Evolutionary conservation across 768 basidiomycete species (phyloP).

Genomic region (Leccinellum albellum): DNA sequence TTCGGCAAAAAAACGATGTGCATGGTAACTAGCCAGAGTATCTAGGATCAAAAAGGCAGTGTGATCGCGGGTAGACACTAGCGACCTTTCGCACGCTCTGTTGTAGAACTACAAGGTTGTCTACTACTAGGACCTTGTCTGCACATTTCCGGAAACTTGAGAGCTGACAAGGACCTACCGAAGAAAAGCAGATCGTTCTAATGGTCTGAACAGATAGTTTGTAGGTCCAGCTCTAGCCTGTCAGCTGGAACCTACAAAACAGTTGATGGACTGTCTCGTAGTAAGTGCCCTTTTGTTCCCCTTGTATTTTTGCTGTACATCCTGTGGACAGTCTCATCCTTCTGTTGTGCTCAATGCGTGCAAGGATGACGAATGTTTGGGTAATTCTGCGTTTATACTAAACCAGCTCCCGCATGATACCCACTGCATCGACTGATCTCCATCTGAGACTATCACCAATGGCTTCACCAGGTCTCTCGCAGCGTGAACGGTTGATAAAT

Average conservation of each 20-base stretch:
- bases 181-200: too few relatives aligned
- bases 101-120: too few relatives aligned
- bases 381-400: not conserved
- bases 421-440: conserved; percentile 1
- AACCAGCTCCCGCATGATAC: conserved; percentile 1
- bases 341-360: conserved; percentile 4
- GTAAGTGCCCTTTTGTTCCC: not conserved
- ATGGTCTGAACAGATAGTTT: too few relatives aligned
- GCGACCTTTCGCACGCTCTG: too few relatives aligned
- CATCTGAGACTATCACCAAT: conserved; percentile 2
- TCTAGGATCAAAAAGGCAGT: not conserved
- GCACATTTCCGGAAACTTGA: conserved; percentile 2
- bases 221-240: too few relatives aligned
- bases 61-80: too few relatives aligned
- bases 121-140: not conserved
- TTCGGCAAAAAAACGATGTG: too few relatives aligned
- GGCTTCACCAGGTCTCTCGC: conserved; percentile 3
- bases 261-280: not conserved
- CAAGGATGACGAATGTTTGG: conserved; percentile 3
- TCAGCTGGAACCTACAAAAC: too few relatives aligned
- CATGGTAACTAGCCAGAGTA: too few relatives aligned
- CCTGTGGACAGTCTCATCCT: not conserved
- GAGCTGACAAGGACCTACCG: too few relatives aligned
- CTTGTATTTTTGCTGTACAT: not conserved
- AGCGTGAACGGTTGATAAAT: conserved; percentile 19